These are phyloP conservation scores for Hanseniaspora lindneri DNA, from an alignment of 805 yeast genomes.

Conservation along the genomic window DNA sequence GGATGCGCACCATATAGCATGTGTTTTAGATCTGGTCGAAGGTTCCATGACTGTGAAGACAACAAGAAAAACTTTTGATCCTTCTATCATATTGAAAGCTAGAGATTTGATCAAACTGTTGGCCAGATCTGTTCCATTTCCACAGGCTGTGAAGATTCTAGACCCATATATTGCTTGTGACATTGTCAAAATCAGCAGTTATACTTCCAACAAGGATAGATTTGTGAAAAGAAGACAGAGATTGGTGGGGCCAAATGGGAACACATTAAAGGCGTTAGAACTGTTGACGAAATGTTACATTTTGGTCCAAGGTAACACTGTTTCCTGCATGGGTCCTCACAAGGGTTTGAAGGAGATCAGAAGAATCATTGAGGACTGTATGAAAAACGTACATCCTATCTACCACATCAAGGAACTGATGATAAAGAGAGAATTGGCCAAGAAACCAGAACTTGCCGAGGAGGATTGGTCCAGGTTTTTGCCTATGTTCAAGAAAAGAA, in stretches of 20 bases:
- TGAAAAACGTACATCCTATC: constrained; percentile 94
- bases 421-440: constrained; percentile 91
- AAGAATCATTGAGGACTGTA: constrained; percentile 93
- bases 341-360: constrained; percentile 85
- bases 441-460: constrained; percentile 86
- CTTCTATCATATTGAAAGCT: constrained; percentile 84
- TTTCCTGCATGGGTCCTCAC: constrained; percentile 91
- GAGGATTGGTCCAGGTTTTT: constrained; percentile 96
- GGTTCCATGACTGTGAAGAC: constrained; percentile 97
- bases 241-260: constrained; percentile 92
- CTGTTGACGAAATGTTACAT: constrained; percentile 90
- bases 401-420: constrained; percentile 93
- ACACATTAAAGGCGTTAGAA: constrained; percentile 90
- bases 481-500: constrained; percentile 92
- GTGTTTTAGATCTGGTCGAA: constrained; percentile 80
- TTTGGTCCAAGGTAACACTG: constrained; percentile 94
- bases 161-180: constrained; percentile 93
- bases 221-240: constrained; percentile 93
- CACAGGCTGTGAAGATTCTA: constrained; percentile 84
- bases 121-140: constrained; percentile 93
- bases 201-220: constrained; percentile 81
- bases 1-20: constrained; percentile 62
- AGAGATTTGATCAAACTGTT: constrained; percentile 85
- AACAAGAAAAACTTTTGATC: constrained; percentile 89
- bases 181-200: constrained; percentile 84